phyloP scores from a whole-genome alignment of 495 filamentous ascomycete species.

The Cudoniella acicularis region DNA sequence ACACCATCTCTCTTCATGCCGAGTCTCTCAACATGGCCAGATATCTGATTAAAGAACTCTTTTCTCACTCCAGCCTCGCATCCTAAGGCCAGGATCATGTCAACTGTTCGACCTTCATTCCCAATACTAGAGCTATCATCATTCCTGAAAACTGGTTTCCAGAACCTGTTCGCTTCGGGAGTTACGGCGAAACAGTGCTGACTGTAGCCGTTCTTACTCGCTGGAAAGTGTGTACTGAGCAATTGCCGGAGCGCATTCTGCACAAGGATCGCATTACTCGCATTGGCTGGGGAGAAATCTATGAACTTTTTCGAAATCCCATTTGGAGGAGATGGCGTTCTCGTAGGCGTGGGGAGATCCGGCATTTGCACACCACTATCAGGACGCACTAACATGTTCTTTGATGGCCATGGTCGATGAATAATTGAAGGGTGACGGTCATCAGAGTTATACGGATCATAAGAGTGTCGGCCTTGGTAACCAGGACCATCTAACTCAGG shows the following conservation, averaged over 20 bases:
- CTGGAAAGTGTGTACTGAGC: constrained; percentile 14
- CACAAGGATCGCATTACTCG: constrained; percentile 10
- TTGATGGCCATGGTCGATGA: constrained; percentile 1
- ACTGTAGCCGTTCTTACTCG: constrained; percentile 10
- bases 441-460: constrained; percentile 10
- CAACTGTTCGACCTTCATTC: constrained; percentile 21
- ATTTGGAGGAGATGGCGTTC: constrained; percentile 6
- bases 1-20: constrained; percentile 24
- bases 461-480: constrained; percentile 3
- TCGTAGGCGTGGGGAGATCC: constrained; percentile 6
- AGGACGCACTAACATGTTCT: not conserved
- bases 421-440: not conserved
- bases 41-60: constrained; percentile 23
- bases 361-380: not conserved
- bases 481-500: constrained; percentile 11
- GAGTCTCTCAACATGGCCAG: constrained; percentile 24
- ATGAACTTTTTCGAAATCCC: constrained; percentile 10
- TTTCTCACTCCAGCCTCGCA: constrained; percentile 27
- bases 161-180: constrained; percentile 20
- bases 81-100: constrained; percentile 28
- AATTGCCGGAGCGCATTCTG: constrained; percentile 21
- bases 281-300: constrained; percentile 8
- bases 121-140: constrained; percentile 18
- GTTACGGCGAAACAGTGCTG: constrained; percentile 17
- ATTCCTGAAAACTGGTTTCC: constrained; percentile 26